Percentiles rank a stretch among this genome's conserved stretches.
phyloP scores from a whole-genome alignment of 78 protist species.

The Dictyostelium firmibasis region DNA sequence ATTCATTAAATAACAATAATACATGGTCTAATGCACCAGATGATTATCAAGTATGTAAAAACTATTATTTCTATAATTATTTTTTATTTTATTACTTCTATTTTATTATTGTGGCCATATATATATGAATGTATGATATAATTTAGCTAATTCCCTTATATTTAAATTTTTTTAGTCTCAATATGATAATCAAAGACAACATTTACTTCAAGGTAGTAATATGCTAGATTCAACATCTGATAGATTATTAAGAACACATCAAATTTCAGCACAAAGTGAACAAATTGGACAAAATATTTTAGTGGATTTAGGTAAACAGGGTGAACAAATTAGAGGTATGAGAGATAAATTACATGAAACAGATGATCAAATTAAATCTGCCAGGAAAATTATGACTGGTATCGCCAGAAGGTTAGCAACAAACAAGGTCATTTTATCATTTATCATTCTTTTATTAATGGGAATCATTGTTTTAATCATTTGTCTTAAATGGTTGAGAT shows the following conservation, averaged over 20 bases:
- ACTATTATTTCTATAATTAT: neutral
- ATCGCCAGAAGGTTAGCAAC: conserved; percentile 75
- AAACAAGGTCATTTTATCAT: conserved; percentile 60
- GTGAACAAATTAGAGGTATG: conserved; percentile 58
- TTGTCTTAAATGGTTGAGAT: conserved; percentile 64
- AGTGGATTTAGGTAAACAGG: conserved; percentile 31
- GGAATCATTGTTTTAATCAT: conserved; percentile 62
- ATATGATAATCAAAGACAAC: conserved; percentile 79
- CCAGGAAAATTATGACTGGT: conserved; percentile 40
- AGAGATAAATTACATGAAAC: conserved; percentile 60
- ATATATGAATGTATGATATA: too few species aligned
- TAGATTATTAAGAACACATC: conserved; percentile 52
- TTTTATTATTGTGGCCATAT: neutral
- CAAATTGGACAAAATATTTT: conserved; percentile 54
- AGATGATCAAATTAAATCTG: conserved; percentile 42
- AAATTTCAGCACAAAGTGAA: conserved; percentile 61
- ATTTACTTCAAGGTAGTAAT: conserved; percentile 14
- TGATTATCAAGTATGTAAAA: conserved; percentile 40
- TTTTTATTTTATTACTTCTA: neutral
- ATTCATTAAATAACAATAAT: neutral
- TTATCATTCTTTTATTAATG: conserved; percentile 50
- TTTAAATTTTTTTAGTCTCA: conserved; percentile 22
- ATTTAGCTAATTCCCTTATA: too few species aligned
- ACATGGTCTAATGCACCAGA: conserved; percentile 36
- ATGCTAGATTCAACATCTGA: conserved; percentile 36